phyloP scores from a whole-genome alignment of 2,329 filamentous ascomycete genomes.

The Claviceps paspali region DNA sequence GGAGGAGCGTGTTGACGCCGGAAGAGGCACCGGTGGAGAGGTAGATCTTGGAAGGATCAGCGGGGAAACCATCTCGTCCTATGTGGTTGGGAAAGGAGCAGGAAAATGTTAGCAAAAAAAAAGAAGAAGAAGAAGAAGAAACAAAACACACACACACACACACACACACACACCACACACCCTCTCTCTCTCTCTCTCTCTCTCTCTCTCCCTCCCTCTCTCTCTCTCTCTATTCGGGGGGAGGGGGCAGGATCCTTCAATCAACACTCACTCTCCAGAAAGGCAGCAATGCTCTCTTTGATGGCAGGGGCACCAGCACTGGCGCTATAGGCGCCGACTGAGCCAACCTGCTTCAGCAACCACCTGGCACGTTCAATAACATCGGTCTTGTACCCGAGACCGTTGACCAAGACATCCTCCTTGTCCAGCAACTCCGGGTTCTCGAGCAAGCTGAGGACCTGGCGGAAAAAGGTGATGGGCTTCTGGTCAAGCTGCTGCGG shows the following conservation, averaged over 20 bases:
- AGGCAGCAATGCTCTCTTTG: constrained; percentile 77
- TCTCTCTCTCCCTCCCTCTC: too few relatives aligned
- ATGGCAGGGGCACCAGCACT: constrained; percentile 80
- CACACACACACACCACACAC: too few relatives aligned
- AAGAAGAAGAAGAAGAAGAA: constrained; percentile 1
- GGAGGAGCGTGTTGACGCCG: constrained; percentile 84
- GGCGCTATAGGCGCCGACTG: constrained; percentile 91
- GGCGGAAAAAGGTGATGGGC: constrained; percentile 97
- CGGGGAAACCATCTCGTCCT: constrained; percentile 78
- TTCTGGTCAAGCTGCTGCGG: constrained; percentile 98
- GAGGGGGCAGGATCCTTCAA: too few relatives aligned
- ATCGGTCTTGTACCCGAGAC: constrained; percentile 78
- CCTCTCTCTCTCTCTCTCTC: too few relatives aligned
- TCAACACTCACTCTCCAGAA: constrained; percentile 64
- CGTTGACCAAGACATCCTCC: constrained; percentile 58
- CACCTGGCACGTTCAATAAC: constrained; percentile 70
- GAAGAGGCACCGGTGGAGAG: constrained; percentile 84
- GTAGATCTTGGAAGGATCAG: constrained; percentile 71
- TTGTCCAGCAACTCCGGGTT: constrained; percentile 76
- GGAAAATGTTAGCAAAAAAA: neutral
- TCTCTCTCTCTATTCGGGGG: too few relatives aligned
- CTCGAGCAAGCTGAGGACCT: constrained; percentile 85
- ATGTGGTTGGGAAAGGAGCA: constrained; percentile 2
- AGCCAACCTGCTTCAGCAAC: constrained; percentile 70
- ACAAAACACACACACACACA: too few relatives aligned